Percentiles rank a stretch among this genome's conserved stretches.
Evolutionary conservation across 2,329 filamentous ascomycete genomes (phyloP).

Genomic region (Epichloe sp.): DNA sequence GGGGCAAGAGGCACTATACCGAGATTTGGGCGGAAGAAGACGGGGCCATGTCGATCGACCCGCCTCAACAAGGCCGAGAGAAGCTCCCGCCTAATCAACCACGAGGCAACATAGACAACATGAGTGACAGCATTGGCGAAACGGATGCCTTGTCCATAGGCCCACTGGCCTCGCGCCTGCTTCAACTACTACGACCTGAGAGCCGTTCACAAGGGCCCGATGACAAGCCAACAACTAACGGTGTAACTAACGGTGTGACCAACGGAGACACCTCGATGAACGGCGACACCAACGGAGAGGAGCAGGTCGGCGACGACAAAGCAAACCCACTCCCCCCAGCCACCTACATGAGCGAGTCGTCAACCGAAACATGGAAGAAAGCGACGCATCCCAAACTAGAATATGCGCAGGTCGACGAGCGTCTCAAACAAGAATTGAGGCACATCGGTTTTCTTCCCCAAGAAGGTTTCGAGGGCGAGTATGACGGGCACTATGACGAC

Average conservation of each 20-base stretch:
- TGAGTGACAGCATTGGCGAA: conserved; percentile 76
- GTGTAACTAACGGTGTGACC: conserved; percentile 34
- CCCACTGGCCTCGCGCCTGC: conserved; percentile 68
- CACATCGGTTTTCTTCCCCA: conserved; percentile 77
- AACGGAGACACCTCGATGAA: conserved; percentile 44
- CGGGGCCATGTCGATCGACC: conserved; percentile 61
- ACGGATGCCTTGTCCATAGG: conserved; percentile 83
- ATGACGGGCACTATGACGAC: conserved; percentile 83
- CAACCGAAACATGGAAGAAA: conserved; percentile 66
- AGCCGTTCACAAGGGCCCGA: conserved; percentile 42
- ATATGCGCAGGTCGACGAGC: conserved; percentile 77
- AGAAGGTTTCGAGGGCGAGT: conserved; percentile 56
- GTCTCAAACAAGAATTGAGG: conserved; percentile 78
- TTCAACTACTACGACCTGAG: conserved; percentile 72
- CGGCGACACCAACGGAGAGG: conserved; percentile 29
- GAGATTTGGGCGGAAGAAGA: conserved; percentile 95
- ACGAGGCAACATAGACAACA: conserved; percentile 71
- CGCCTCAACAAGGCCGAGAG: conserved; percentile 45
- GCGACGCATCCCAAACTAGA: conserved; percentile 64
- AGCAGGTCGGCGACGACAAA: conserved; percentile 23
- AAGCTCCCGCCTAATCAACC: conserved; percentile 67
- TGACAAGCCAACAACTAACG: conserved; percentile 41
- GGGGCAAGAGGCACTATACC: conserved; percentile 73
- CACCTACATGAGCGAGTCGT: conserved; percentile 66
- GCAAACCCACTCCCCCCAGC: conserved; percentile 43